Base-by-base conservation (phyloP, 2,329 filamentous ascomycete genomes). In the Nannizziopsis arthrosporioides region DNA sequence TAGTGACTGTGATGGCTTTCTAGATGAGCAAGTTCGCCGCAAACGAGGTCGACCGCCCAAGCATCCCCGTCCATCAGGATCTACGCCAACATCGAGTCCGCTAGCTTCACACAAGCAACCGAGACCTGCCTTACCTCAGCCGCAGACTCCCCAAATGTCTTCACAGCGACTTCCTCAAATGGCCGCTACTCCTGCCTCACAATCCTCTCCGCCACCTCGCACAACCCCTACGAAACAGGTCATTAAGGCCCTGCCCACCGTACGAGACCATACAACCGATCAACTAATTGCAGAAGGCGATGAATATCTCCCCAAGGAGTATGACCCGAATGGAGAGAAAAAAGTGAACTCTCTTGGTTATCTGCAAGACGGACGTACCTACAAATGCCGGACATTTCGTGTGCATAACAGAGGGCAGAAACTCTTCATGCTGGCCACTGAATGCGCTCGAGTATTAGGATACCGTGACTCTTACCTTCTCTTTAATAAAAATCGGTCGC, bases 381-480 rank as follows among this genome's bases (percentile, higher is more conserved):
- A 95, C 70, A 81, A 85, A 63, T 95, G 90, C 67, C 78, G 89
- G 54, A 96, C 90, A 1, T 98, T 98, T 64, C 80, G 85, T 55
- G 89, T 98, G 3, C 88, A 90, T 14, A 82, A 93, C 59, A 77
- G 92, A 57, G 88, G 86, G 22, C 83, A 93, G 56, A 95, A 95
- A 68, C 77, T 96, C 5, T 98, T 96, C 69, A 98, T 98, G 92
- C 78, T 98, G 45, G 92, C 92, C 32, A 98, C 92, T 12, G 92
- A 98, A 68, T 96, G 92, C 63, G 92, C 92, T 18, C 81, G 92
- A 56, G 88, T 95, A 3, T 73, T 96, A 17, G 85, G 88, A 41
- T 98, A 98, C 64, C 79, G 92, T 52, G 92, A 98, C 66, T 95
- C 89, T n/a, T 98, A 98, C 64, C 74, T 98, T 32, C 73, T 98